phyloP scores from a whole-genome alignment of 1,139 yeast genomes.

The Candida sojae region DNA sequence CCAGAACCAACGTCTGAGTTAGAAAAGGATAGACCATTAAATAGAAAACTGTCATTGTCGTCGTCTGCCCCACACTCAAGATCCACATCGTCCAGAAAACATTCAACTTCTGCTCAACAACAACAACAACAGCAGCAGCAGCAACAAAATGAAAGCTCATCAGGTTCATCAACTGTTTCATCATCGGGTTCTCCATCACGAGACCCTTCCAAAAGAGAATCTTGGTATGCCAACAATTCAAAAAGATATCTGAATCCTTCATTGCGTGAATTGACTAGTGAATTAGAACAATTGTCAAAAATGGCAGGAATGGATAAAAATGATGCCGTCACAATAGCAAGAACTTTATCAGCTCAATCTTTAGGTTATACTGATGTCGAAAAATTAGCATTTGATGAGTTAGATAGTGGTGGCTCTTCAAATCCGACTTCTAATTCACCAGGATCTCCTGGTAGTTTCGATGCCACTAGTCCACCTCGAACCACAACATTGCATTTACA shows the following conservation, averaged over 20 bases:
- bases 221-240: conserved; percentile 13
- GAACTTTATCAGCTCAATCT: conserved; percentile 64
- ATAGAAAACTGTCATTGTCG: conserved; percentile 1
- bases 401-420: conserved; percentile 14
- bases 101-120: background rate
- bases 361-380: conserved; percentile 59
- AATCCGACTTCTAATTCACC: conserved; percentile 3
- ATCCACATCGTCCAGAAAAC: conserved; percentile 4
- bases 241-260: conserved; percentile 52
- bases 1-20: background rate
- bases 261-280: conserved; percentile 64
- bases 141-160: conserved; percentile 2
- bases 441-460: conserved; percentile 6
- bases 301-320: conserved; percentile 73
- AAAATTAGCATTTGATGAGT: conserved; percentile 45
- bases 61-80: background rate
- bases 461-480: conserved; percentile 8
- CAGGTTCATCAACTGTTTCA: conserved; percentile 13
- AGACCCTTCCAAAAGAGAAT: conserved; percentile 14
- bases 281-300: conserved; percentile 63
- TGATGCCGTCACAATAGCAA: conserved; percentile 74
- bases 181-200: conserved; percentile 16
- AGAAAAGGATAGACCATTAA: conserved; percentile 2
- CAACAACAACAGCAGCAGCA: conserved; percentile 1
- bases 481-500: conserved; percentile 16